Conservation (phyloP, 148 eudicot genomes). For the Gaultheria prostrata region DNA sequence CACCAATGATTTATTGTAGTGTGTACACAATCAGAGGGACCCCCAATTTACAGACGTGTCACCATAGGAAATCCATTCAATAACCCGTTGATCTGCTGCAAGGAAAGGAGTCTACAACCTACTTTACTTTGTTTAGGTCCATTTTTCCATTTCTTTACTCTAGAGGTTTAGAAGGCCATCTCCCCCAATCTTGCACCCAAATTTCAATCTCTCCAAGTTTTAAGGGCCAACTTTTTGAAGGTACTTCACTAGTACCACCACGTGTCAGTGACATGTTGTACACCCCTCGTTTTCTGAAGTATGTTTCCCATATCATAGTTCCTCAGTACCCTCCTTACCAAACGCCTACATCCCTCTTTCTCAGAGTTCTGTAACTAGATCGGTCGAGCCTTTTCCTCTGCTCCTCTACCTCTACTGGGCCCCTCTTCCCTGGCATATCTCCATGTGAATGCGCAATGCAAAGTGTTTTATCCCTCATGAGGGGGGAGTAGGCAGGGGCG, state of each 20-base stretch:
- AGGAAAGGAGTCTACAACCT: neutral
- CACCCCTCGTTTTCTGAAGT: neutral
- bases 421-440: neutral
- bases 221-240: neutral
- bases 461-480: neutral
- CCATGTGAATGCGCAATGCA: neutral
- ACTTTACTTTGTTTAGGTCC: too few relatives aligned
- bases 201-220: neutral
- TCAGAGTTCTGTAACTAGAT: neutral
- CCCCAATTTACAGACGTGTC: too few relatives aligned
- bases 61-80: neutral
- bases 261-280: neutral
- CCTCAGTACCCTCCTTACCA: neutral
- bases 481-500: too few relatives aligned
- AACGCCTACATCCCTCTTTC: neutral
- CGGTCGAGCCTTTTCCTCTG: neutral
- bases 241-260: neutral
- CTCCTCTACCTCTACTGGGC: neutral
- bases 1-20: neutral
- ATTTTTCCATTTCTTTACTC: neutral
- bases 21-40: too few relatives aligned
- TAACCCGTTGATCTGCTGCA: neutral
- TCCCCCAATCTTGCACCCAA: neutral
- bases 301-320: neutral
- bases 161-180: neutral